Evolutionary conservation across 2,329 filamentous ascomycete species (phyloP), one percentile per base, ranked within the genome.

Genomic region (Nothophoma quercina): DNA sequence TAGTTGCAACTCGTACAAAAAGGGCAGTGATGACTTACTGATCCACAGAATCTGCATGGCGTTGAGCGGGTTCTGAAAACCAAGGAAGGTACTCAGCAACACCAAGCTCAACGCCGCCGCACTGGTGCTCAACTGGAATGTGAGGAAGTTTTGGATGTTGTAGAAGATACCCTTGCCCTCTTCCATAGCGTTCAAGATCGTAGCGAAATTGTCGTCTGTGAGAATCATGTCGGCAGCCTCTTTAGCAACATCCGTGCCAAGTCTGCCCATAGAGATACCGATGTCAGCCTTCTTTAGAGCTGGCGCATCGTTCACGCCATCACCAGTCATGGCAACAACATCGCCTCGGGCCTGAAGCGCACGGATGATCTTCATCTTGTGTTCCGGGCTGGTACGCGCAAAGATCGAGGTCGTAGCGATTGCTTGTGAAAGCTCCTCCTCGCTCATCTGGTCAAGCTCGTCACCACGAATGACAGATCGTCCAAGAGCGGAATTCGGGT

Each of bases 11-110:
- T 21, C 15, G 10, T 13, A 1, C 8, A 15, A 12, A 10, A 12
- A 28, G 9, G 1, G 8, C 21, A 33, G 36, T 15, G 5, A 48
- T 10, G 9, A 84, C 91, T 79, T 79, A 97, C 93, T 99, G 69
- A 99, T 99, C 95, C 95, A 99, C 33, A 99, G 83, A 79, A 99
- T 99, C 78, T 99, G 95, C 95, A 99, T 99, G 41, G 95, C 92
- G 73, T 99, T 99, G 55, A 99, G 82, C 36, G 95, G 96, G 71
- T 95, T 96, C 77, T 91, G 93, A 78, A 96, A 95, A 30, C 95
- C 95, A 56, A 97, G 83, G 63, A 91, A 89, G 23, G 92, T 97
- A 80, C 93, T 97, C 67, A 99, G 77, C 62, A 99, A 85, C 15
- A 99, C 95, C 46, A 99, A 82, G 51, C 90, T 91, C 62, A 99